phyloP scores from a whole-genome alignment of 768 basidiomycete genomes.

The Lepiota brunneoincarnata region DNA sequence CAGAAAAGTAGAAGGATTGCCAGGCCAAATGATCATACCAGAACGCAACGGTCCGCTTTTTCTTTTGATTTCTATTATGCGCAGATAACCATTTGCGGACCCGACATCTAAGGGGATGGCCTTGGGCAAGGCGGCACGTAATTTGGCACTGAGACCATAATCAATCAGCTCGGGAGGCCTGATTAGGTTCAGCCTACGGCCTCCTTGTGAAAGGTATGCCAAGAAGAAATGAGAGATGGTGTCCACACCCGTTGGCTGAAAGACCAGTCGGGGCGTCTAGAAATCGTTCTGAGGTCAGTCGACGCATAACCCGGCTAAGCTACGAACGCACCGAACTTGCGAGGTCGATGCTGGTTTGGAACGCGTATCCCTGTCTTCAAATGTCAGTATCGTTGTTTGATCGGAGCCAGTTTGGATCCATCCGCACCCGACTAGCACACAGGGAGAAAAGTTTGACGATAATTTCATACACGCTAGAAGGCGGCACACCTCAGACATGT shows the following conservation, averaged over 20 bases:
- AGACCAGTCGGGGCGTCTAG: slow-evolving; percentile 66
- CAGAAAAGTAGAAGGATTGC: slow-evolving; percentile 1
- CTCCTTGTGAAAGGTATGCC: slow-evolving; percentile 60
- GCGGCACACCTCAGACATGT: slow-evolving; percentile 5
- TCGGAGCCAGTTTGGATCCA: slow-evolving; percentile 1
- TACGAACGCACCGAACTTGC: slow-evolving; percentile 45
- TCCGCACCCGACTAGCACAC: slow-evolving; percentile 56
- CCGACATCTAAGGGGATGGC: slow-evolving; percentile 36
- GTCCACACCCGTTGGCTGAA: slow-evolving; percentile 52
- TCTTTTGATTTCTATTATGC: slow-evolving; percentile 54
- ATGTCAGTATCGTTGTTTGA: background rate
- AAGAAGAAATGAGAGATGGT: slow-evolving; percentile 56
- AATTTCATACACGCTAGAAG: slow-evolving; percentile 53
- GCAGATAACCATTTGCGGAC: slow-evolving; percentile 43
- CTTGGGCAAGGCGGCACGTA: slow-evolving; percentile 34
- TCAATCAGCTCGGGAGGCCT: slow-evolving; percentile 43
- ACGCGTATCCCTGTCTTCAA: slow-evolving; percentile 62
- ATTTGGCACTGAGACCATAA: slow-evolving; percentile 34
- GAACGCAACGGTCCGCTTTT: slow-evolving; percentile 35
- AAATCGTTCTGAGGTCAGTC: slow-evolving; percentile 15
- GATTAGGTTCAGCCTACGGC: slow-evolving; percentile 50
- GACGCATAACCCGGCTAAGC: background rate
- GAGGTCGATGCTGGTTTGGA: slow-evolving; percentile 59
- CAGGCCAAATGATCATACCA: slow-evolving; percentile 7
- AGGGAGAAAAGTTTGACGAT: slow-evolving; percentile 58